Evolutionary conservation across 129 eudicot genomes (phyloP), one percentile per base, ranked within the genome.

Genomic region (Arctium minus): DNA sequence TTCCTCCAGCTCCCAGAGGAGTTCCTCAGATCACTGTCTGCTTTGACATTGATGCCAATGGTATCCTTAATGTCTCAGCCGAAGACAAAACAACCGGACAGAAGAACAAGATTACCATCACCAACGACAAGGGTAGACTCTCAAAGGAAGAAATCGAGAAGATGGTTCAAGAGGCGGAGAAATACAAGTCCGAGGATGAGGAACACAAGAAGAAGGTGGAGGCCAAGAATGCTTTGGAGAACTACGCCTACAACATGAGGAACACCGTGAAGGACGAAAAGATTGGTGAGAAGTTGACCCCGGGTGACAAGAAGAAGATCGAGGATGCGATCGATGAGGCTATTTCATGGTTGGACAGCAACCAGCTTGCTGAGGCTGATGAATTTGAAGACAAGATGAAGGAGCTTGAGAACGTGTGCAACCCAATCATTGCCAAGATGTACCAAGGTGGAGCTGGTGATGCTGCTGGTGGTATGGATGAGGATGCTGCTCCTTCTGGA

Each of bases 341-440:
- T 0, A 85, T 89, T 5, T 81, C 89, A 0, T 89, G 93, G 93
- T 87, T 89, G 69, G 90, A 89, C 73, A 85, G 70, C 84, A 89
- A 89, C 83, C 92, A 89, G 81, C 82, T 89, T 6, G 92, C 86
- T 0, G 91, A 88, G 39, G 91, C 87, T 0, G 91, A 88, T 78
- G 91, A 88, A 84, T 88, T 89, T 81, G 88, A 89, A 40, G 92
- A 89, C 70, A 89, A 89, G 85, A 89, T 89, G 92, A 89, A 89
- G 85, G 92, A 86, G 86, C 88, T 89, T 0, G 92, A 89, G 86
- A 87, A 85, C 5, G 60, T 89, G 2, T 89, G 92, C 81, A 89
- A 89, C 84, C 92, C 89, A 0, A 89, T 89, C 64, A 89, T 89
- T 56, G 92, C 90, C 0, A 89, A 87, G 92, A 89, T 89, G 90